phyloP scores from a whole-genome alignment of 2,329 filamentous ascomycete species.

The Escovopsis sp. region DNA sequence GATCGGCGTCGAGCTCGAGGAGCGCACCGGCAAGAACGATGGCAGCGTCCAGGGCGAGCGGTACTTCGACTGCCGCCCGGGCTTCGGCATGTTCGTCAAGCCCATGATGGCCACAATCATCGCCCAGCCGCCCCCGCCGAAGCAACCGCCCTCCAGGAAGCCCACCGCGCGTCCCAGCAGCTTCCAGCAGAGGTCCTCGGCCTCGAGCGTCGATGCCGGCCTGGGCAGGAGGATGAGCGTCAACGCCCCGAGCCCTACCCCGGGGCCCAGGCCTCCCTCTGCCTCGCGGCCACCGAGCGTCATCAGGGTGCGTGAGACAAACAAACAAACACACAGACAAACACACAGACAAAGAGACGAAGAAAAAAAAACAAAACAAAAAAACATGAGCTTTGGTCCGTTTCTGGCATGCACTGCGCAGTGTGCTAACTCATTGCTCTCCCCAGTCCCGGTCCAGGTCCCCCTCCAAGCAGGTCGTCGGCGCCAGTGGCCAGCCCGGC shows the following conservation, averaged over 20 bases:
- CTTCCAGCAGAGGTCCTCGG: slow-evolving; percentile 26
- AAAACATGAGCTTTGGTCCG: too few relatives aligned
- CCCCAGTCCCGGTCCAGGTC: slow-evolving; percentile 5
- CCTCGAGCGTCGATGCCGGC: slow-evolving; percentile 33
- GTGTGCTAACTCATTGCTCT: background rate
- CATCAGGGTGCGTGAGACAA: slow-evolving; percentile 30
- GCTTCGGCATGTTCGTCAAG: slow-evolving; percentile 69
- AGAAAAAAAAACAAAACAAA: too few relatives aligned
- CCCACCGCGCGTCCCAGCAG: slow-evolving; percentile 33
- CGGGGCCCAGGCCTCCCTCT: slow-evolving; percentile 35
- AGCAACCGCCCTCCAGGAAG: slow-evolving; percentile 22
- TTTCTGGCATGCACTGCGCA: background rate
- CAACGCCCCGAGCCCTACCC: slow-evolving; percentile 59
- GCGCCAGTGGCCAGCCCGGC: slow-evolving; percentile 33
- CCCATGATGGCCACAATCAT: slow-evolving; percentile 51
- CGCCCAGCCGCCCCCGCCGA: slow-evolving; percentile 29
- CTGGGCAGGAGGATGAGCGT: slow-evolving; percentile 51
- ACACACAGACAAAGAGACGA: too few relatives aligned
- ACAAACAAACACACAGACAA: background rate
- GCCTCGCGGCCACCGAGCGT: slow-evolving; percentile 39
- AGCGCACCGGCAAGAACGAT: slow-evolving; percentile 80
- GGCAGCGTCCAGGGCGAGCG: slow-evolving; percentile 74
- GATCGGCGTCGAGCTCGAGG: slow-evolving; percentile 79
- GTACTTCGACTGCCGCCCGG: slow-evolving; percentile 77
- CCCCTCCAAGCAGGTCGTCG: slow-evolving; percentile 38